Conservation (phyloP, 495 filamentous ascomycete genomes). For the Beverwykella pulmonaria region DNA sequence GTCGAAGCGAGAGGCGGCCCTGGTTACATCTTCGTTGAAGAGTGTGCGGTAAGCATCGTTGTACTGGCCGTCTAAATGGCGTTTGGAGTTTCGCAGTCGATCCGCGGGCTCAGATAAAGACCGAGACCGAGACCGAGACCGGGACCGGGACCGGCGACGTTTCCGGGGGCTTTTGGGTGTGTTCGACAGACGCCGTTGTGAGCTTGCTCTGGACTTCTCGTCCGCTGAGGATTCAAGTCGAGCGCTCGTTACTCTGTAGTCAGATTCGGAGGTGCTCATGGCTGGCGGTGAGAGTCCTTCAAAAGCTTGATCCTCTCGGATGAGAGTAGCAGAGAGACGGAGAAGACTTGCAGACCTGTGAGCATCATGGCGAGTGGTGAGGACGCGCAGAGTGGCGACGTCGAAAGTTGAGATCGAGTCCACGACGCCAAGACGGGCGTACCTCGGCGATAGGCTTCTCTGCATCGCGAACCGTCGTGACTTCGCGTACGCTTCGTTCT, state of each 20-base stretch:
- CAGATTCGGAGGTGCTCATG: slow-evolving; percentile 20
- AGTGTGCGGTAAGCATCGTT: slow-evolving; percentile 37
- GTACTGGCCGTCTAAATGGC: slow-evolving; percentile 20
- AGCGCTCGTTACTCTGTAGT: neutral
- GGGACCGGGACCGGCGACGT: slow-evolving; percentile 11
- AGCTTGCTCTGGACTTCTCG: neutral
- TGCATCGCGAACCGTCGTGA: neutral
- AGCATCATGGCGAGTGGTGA: slow-evolving; percentile 10
- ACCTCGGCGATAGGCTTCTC: slow-evolving; percentile 6
- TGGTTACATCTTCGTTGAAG: slow-evolving; percentile 32
- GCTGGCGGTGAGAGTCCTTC: neutral
- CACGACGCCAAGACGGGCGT: slow-evolving; percentile 22
- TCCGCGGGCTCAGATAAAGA: slow-evolving; percentile 6
- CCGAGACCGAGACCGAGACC: neutral
- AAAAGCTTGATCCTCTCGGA: neutral
- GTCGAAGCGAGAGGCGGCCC: slow-evolving; percentile 27
- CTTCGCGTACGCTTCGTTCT: neutral
- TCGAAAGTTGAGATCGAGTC: neutral
- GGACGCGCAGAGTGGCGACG: neutral
- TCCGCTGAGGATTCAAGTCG: neutral
- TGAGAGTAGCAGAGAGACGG: neutral
- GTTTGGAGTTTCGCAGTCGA: slow-evolving; percentile 1
- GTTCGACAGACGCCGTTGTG: neutral
- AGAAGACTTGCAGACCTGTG: neutral
- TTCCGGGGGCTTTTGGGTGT: slow-evolving; percentile 10